Conservation (phyloP, 441 rosid species). For the Aleurites moluccanus region DNA sequence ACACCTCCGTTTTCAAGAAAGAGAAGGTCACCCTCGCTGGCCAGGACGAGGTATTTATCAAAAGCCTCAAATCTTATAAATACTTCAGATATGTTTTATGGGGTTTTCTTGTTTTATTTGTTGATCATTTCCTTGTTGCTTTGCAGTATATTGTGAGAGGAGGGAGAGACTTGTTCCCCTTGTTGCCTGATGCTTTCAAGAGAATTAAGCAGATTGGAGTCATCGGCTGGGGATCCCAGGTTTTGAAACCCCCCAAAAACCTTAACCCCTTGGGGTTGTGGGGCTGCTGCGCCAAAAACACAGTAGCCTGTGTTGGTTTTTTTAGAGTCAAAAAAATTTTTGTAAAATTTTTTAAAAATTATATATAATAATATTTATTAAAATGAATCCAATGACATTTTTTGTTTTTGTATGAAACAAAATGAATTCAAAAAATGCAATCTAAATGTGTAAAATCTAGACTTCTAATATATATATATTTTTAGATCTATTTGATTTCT, state of each 20-base stretch:
- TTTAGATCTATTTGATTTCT: too few species aligned
- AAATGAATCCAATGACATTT: too few species aligned
- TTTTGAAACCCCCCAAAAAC: too few species aligned
- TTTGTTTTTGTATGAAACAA: too few species aligned
- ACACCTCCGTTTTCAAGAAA: constrained; percentile 62
- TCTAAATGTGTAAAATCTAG: too few species aligned
- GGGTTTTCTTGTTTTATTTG: not conserved
- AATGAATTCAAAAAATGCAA: too few species aligned
- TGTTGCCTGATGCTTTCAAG: constrained; percentile 75
- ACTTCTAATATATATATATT: too few species aligned
- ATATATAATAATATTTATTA: too few species aligned
- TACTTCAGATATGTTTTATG: not conserved
- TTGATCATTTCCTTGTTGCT: not conserved
- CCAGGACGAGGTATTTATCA: constrained; percentile 52
- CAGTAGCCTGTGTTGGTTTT: too few species aligned
- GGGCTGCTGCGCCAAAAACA: too few species aligned
- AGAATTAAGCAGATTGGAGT: constrained; percentile 91
- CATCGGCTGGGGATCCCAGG: constrained; percentile 96
- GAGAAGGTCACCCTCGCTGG: constrained; percentile 72
- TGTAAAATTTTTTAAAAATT: too few species aligned
- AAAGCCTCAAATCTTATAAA: not conserved
- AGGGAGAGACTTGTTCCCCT: constrained; percentile 80
- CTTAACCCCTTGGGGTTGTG: not conserved
- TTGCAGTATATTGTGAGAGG: constrained; percentile 59
- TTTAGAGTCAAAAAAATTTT: too few species aligned